Percentiles rank a stretch among this genome's conserved stretches.
Evolutionary conservation across 1,284 basidiomycete species (phyloP).

Genomic region (Moniliella sp.): DNA sequence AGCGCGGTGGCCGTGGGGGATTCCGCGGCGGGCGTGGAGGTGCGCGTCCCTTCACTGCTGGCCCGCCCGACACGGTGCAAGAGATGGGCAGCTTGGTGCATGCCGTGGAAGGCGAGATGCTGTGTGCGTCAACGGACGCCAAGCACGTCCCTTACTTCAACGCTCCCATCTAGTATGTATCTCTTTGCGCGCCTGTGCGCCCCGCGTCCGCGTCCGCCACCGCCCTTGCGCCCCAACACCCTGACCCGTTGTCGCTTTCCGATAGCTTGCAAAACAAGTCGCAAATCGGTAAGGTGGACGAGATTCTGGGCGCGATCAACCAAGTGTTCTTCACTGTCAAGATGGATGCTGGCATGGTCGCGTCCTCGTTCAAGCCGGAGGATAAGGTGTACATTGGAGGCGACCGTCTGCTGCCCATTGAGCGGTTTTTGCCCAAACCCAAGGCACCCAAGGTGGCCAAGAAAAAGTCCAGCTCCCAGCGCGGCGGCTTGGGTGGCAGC

Average conservation of each 20-base stretch:
- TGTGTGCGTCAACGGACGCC: constrained; percentile 57
- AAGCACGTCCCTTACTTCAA: constrained; percentile 76
- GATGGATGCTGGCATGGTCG: constrained; percentile 91
- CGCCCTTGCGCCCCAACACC: neutral
- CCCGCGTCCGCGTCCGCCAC: no score
- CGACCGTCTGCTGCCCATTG: constrained; percentile 86
- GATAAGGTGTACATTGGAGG: constrained; percentile 93
- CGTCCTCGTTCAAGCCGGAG: constrained; percentile 80
- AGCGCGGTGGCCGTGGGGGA: constrained; percentile 15
- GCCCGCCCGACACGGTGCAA: constrained; percentile 24
- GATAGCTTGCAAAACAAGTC: constrained; percentile 76
- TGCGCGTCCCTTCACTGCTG: constrained; percentile 19
- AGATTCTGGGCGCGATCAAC: constrained; percentile 93
- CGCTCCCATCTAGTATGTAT: constrained; percentile 61
- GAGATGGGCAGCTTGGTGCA: constrained; percentile 37
- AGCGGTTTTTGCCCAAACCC: constrained; percentile 93
- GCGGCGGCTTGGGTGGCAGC: no score
- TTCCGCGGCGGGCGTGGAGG: no score
- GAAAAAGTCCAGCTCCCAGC: no score
- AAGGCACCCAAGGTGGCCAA: no score
- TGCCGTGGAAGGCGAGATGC: constrained; percentile 94
- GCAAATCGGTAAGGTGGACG: constrained; percentile 84
- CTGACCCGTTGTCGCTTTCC: neutral
- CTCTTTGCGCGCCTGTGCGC: neutral
- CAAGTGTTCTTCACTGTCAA: constrained; percentile 96